A percentile compares a stretch with the other conserved stretches of the same genome.
These are phyloP conservation scores for Candida cerambycidarum DNA, from an alignment of 805 yeast genomes.

Conservation along the genomic window DNA sequence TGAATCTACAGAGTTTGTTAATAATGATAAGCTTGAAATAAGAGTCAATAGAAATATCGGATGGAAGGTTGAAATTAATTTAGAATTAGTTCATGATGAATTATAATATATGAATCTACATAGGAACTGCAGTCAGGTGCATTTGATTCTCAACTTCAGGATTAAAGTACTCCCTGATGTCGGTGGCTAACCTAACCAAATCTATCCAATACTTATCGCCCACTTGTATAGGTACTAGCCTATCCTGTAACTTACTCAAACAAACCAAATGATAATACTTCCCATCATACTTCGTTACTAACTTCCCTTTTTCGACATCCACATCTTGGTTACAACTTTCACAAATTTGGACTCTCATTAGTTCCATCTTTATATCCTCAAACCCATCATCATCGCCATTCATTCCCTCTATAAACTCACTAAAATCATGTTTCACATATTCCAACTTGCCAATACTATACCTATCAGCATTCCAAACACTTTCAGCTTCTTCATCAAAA, in stretches of 20 bases:
- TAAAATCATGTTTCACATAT: background rate
- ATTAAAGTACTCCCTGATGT: conserved; percentile 17
- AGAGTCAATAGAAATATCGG: conserved; percentile 29
- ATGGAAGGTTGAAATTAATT: conserved; percentile 45
- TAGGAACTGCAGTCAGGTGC: background rate
- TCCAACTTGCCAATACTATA: conserved; percentile 14
- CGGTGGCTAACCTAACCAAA: conserved; percentile 22
- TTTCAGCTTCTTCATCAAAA: conserved; percentile 33
- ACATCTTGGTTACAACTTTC: conserved; percentile 23
- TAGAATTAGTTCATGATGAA: conserved; percentile 25
- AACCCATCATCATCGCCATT: conserved; percentile 10
- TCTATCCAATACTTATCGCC: conserved; percentile 19
- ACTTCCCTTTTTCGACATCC: background rate
- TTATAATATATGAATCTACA: conserved; percentile 1
- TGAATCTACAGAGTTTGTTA: conserved; percentile 16
- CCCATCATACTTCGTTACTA: conserved; percentile 7
- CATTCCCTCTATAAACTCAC: background rate
- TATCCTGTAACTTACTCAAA: conserved; percentile 16
- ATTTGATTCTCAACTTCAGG: background rate
- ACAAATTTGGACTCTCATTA: conserved; percentile 27
- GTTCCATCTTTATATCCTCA: conserved; percentile 7
- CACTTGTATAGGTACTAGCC: conserved; percentile 16
- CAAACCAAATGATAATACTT: conserved; percentile 40
- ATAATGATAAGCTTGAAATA: background rate
- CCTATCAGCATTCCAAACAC: conserved; percentile 36